phyloP scores from a whole-genome alignment of 2,329 filamentous ascomycete species.

The Aaosphaeria arxii region DNA sequence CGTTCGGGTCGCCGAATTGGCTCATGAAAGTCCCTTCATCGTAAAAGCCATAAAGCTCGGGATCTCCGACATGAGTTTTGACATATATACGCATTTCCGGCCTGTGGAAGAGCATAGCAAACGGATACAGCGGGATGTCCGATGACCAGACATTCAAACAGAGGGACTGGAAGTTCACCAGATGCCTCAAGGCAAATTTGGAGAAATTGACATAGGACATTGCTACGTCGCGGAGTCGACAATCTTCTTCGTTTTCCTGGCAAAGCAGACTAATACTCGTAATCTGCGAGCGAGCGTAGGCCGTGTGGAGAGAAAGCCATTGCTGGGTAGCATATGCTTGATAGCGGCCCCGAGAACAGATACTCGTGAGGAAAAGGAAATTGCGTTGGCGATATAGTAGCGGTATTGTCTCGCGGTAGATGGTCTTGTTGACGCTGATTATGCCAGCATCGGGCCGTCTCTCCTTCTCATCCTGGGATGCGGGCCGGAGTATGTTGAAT shows the following conservation, averaged over 20 bases:
- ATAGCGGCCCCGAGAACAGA: constrained; percentile 31
- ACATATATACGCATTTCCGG: background rate
- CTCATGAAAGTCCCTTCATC: background rate
- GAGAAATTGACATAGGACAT: constrained; percentile 9
- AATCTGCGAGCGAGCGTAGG: constrained; percentile 14
- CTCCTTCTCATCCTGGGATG: constrained; percentile 12
- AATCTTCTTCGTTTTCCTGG: constrained; percentile 30
- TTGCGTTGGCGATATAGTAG: constrained; percentile 22
- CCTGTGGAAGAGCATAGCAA: constrained; percentile 1
- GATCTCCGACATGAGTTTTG: background rate
- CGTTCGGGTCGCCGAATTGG: background rate
- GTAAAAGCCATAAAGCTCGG: background rate
- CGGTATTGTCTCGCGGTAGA: constrained; percentile 23
- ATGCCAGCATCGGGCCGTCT: constrained; percentile 10
- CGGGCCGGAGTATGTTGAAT: constrained; percentile 30
- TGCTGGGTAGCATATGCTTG: constrained; percentile 27
- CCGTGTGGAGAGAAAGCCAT: constrained; percentile 18
- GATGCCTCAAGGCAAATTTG: constrained; percentile 1
- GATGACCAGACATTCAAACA: background rate
- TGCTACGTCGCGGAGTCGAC: constrained; percentile 6
- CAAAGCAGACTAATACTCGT: constrained; percentile 19
- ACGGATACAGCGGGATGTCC: background rate
- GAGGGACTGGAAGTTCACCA: background rate
- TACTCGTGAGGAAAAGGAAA: constrained; percentile 25
- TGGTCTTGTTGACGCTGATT: constrained; percentile 12